phyloP scores from a whole-genome alignment of 1,284 basidiomycete genomes.

The Cutaneotrichosporon dermatis region DNA sequence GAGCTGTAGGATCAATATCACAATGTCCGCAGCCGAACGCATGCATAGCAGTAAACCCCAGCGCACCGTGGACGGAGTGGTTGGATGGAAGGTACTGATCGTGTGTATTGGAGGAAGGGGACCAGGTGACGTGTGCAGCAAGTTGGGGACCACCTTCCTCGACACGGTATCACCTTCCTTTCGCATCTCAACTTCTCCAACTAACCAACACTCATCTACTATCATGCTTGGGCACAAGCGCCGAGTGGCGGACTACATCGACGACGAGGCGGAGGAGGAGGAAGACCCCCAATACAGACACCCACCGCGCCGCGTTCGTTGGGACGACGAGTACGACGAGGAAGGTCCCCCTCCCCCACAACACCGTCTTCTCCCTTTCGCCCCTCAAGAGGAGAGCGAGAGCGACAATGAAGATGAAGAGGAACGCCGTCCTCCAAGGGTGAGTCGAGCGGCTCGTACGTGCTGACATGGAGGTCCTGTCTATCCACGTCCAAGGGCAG shows the following conservation, averaged over 20 bases:
- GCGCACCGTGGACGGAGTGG: too few relatives aligned
- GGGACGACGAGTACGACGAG: background rate
- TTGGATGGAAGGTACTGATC: too few relatives aligned
- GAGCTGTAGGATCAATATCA: background rate
- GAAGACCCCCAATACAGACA: background rate
- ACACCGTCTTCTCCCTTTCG: background rate
- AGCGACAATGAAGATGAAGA: background rate
- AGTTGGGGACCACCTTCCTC: too few relatives aligned
- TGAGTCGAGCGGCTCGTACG: too few relatives aligned
- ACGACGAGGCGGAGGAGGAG: background rate
- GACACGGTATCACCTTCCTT: background rate
- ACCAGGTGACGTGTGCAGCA: conserved; percentile 3
- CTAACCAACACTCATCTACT: too few relatives aligned
- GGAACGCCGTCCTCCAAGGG: background rate
- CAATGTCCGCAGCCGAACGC: background rate
- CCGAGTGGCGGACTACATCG: background rate
- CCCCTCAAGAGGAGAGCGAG: background rate
- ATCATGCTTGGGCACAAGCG: background rate
- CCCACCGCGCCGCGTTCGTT: background rate
- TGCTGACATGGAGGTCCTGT: conserved; percentile 23
- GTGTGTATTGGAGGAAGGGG: too few relatives aligned
- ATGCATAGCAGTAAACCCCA: conserved; percentile 6
- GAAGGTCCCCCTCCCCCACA: background rate
- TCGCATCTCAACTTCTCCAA: too few relatives aligned
- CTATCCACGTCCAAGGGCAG: conserved; percentile 23